Percentiles rank a stretch among this genome's conserved stretches.
Evolutionary conservation across 352 stramenopile species (phyloP).

Genomic region (Blastocystis sp.): DNA sequence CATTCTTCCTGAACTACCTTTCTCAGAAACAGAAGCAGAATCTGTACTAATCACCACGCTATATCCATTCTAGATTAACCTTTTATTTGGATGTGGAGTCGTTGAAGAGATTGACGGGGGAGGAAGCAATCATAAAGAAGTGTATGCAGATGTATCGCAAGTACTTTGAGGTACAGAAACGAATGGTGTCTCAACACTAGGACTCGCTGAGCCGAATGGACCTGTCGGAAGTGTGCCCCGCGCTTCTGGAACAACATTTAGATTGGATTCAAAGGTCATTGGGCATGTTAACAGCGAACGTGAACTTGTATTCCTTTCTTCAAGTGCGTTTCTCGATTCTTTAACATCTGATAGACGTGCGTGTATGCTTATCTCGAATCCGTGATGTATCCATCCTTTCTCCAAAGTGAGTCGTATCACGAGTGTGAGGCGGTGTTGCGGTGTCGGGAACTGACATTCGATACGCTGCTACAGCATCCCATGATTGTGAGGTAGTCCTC

Average conservation of each 20-base stretch:
- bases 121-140: background rate
- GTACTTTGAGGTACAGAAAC: slow-evolving; percentile 44
- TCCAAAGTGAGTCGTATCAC: slow-evolving; percentile 32
- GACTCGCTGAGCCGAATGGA: background rate
- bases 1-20: slow-evolving; percentile 41
- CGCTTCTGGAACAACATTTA: slow-evolving; percentile 24
- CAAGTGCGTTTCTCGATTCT: background rate
- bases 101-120: background rate
- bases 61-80: slow-evolving; percentile 41
- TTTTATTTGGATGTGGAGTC: slow-evolving; percentile 54
- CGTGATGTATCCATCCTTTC: slow-evolving; percentile 13
- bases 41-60: background rate
- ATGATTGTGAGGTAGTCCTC: slow-evolving; percentile 6
- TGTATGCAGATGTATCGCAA: background rate
- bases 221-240: slow-evolving; percentile 36
- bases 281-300: background rate
- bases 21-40: slow-evolving; percentile 60
- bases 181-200: background rate
- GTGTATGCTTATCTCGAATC: slow-evolving; percentile 28
- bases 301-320: slow-evolving; percentile 59
- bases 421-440: background rate
- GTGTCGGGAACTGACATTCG: background rate
- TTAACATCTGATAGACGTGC: slow-evolving; percentile 1
- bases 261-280: slow-evolving; percentile 22
- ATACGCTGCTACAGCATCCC: slow-evolving; percentile 20